phyloP scores from a whole-genome alignment of 2,329 filamentous ascomycete species.

The Scolecobasidium constrictum region DNA sequence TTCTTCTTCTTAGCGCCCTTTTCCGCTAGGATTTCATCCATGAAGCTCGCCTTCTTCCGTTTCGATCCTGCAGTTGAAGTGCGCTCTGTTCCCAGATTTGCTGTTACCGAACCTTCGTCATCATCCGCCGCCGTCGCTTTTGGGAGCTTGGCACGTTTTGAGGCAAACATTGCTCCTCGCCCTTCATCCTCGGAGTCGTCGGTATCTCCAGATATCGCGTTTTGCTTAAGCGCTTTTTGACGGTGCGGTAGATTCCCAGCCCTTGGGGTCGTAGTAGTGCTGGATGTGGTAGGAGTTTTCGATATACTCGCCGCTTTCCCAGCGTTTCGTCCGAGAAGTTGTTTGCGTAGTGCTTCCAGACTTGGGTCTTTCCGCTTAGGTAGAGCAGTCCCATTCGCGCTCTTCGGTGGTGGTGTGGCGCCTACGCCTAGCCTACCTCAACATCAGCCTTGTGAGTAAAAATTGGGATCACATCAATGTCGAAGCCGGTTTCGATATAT shows the following conservation, averaged over 20 bases:
- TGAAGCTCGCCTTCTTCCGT: conserved; percentile 31
- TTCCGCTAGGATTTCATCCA: conserved; percentile 42
- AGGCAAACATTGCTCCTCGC: conserved; percentile 12
- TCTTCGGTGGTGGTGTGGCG: conserved; percentile 19
- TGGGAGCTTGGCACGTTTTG: conserved; percentile 10
- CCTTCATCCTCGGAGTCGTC: conserved; percentile 7
- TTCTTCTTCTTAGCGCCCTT: conserved; percentile 41
- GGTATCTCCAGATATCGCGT: background rate
- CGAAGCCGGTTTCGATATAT: conserved; percentile 41
- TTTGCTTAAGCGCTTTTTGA: background rate
- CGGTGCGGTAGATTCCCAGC: background rate
- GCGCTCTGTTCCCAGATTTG: background rate
- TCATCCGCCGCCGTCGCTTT: background rate
- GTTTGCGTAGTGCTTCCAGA: conserved; percentile 28
- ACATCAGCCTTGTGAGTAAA: conserved; percentile 1
- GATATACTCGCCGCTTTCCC: background rate
- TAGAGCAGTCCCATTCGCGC: conserved; percentile 12
- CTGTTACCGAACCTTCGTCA: background rate
- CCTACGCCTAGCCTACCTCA: conserved; percentile 27
- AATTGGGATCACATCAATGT: conserved; percentile 35
- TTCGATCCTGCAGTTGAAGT: conserved; percentile 11
- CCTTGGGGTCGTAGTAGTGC: background rate
- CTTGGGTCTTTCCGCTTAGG: conserved; percentile 7
- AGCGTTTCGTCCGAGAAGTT: conserved; percentile 26
- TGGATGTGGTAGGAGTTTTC: too few species aligned